Percentiles rank a stretch among this genome's conserved stretches.
Evolutionary conservation across 768 basidiomycete species (phyloP).

Genomic region (Lyophyllum decastes): DNA sequence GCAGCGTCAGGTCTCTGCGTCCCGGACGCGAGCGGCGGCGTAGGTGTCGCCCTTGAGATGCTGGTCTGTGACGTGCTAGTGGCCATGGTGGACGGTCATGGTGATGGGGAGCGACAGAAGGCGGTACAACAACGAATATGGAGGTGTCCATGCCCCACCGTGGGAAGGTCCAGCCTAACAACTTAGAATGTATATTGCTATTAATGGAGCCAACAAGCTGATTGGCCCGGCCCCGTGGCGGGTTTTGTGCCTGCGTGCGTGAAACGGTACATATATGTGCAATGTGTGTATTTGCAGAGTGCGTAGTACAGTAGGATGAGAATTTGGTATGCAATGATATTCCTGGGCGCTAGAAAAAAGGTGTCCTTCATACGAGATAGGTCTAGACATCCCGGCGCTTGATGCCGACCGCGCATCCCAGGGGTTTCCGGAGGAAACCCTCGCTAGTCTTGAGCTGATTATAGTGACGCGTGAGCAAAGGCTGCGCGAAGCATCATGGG

Average conservation of each 20-base stretch:
- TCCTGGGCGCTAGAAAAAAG: neutral
- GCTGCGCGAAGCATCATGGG: constrained; percentile 5
- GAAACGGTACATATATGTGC: neutral
- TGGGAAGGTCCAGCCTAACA: neutral
- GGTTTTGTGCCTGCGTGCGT: neutral
- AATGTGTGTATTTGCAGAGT: neutral
- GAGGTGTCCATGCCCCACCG: neutral
- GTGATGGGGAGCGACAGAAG: neutral
- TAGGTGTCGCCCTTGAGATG: neutral
- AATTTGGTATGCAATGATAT: neutral
- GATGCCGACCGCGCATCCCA: constrained; percentile 72
- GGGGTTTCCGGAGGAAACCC: constrained; percentile 87
- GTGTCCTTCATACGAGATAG: neutral
- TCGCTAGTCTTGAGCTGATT: constrained; percentile 73
- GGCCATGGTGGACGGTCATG: constrained; percentile 12
- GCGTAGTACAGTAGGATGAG: neutral
- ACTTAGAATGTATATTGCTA: neutral
- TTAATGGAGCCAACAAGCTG: neutral
- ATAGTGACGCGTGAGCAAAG: constrained; percentile 7
- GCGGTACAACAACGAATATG: neutral
- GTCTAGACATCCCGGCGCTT: constrained; percentile 51
- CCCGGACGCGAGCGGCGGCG: neutral
- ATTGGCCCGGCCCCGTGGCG: neutral
- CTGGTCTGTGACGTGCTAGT: neutral
- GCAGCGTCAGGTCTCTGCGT: neutral